Evolutionary conservation across 2,329 filamentous ascomycete genomes (phyloP), one percentile per base, ranked within the genome.

Genomic region (Sclerotinia nivalis): DNA sequence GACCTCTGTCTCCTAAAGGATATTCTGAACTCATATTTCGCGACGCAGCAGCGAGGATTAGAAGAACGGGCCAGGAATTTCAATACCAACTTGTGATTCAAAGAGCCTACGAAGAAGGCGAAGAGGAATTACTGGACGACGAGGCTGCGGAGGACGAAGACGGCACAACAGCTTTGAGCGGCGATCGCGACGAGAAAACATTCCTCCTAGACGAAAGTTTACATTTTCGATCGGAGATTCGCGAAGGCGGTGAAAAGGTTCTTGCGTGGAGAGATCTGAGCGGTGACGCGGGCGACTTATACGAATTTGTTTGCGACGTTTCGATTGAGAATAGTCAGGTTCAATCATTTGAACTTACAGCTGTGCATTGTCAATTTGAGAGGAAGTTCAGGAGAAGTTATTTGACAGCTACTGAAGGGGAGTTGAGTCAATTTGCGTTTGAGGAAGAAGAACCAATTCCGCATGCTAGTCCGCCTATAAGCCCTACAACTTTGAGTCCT

Each of bases 21-120:
- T 98, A 97, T 80, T 97, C 95, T 1, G 96, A 99, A 81, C 93
- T 98, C 79, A 97, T 99, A 81, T 99, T 97, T 86, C 97, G 96
- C 81, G 96, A 99, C 88, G 91, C 93, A 52, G 92, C 93, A 60
- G 93, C 95, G 67, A 93, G 91, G 73, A 96, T 99, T 78, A 91
- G 96, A 74, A 89, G 93, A 73, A 98, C 96, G 22, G 94, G 92
- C 28, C 94, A 97, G 80, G 93, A 98, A 68, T 97, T 92, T 78
- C 94, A 99, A 78, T 99, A 98, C 80, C 96, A 99, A 80, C 92
- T 99, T 18, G 95, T 98, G 54, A 88, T 98, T 55, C 96, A 99
- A 80, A 89, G 96, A 71, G 95, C 95, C 71, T 99, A 97, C 84
- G 96, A 99, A 79, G 96, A 99, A 82, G 96, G 96, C 69, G 96